These are phyloP conservation scores for Aspergillus sp. DNA, from an alignment of 2,329 filamentous ascomycete species.

Conservation along the genomic window DNA sequence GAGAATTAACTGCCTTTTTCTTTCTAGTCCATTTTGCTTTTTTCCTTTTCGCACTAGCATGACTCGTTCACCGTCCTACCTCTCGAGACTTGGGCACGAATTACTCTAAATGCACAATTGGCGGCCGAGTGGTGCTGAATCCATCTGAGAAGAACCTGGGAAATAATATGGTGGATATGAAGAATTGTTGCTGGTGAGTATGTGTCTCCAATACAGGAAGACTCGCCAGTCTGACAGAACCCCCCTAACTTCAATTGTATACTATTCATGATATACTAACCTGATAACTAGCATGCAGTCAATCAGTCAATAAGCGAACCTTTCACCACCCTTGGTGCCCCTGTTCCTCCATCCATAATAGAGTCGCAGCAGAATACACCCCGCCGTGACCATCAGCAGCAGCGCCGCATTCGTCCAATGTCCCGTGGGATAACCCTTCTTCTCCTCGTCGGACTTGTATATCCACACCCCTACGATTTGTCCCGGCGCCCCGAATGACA, in stretches of 20 bases:
- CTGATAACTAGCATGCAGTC: too few species aligned
- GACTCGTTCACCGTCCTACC: conserved; percentile 5
- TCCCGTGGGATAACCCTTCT: conserved; percentile 66
- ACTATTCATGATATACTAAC: too few species aligned
- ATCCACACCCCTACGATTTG: conserved; percentile 76
- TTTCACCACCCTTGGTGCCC: conserved; percentile 24
- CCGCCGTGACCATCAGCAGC: conserved; percentile 59
- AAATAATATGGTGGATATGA: too few species aligned
- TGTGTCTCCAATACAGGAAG: too few species aligned
- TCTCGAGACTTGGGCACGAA: not conserved
- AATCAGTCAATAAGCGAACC: conserved; percentile 29
- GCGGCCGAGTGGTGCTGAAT: too few species aligned
- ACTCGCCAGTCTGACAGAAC: too few species aligned
- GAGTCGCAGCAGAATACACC: conserved; percentile 55
- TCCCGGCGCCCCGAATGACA: conserved; percentile 67
- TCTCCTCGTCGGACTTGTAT: conserved; percentile 64
- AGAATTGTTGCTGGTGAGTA: too few species aligned
- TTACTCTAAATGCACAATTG: not conserved
- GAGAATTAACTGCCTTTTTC: too few species aligned
- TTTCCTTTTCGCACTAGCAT: not conserved
- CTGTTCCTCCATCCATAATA: conserved; percentile 57
- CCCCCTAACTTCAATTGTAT: too few species aligned
- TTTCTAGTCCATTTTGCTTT: not conserved
- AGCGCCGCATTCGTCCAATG: conserved; percentile 68
- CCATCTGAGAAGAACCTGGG: too few species aligned